Evolutionary conservation across 148 eudicot genomes (phyloP).

Genomic region (Cornus kousa): DNA sequence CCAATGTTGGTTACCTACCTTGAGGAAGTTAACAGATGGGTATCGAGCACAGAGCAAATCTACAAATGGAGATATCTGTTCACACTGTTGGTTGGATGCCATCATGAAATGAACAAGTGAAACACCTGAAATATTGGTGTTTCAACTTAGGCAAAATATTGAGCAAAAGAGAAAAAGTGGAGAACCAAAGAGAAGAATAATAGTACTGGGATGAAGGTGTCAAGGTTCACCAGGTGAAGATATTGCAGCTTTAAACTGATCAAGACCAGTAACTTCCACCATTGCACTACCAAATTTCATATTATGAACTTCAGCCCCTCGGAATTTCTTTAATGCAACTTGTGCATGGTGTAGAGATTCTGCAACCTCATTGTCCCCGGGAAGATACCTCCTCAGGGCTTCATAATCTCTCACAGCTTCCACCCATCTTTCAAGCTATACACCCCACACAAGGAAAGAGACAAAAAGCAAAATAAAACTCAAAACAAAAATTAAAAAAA

Average conservation of each 20-base stretch:
- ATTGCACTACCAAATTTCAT: not conserved
- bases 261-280: conserved; percentile 7
- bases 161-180: not conserved
- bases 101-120: conserved; percentile 10
- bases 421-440: conserved; percentile 37
- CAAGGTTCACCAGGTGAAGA: conserved; percentile 16
- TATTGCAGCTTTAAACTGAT: conserved; percentile 8
- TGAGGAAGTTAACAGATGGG: conserved; percentile 10
- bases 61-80: not conserved
- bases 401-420: conserved; percentile 36
- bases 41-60: conserved; percentile 7
- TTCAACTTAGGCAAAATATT: not conserved
- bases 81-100: conserved; percentile 13
- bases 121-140: conserved; percentile 3
- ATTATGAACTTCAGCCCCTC: conserved; percentile 11
- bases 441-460: not conserved
- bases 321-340: conserved; percentile 22
- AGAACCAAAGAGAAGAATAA: not conserved
- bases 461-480: not conserved
- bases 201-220: not conserved
- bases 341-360: conserved; percentile 33
- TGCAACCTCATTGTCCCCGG: conserved; percentile 28
- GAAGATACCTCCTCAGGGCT: conserved; percentile 29
- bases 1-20: not conserved
- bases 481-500: not conserved